Conservation (phyloP, 2,329 filamentous ascomycete species). For the Aotearoamyces nothofagi region DNA sequence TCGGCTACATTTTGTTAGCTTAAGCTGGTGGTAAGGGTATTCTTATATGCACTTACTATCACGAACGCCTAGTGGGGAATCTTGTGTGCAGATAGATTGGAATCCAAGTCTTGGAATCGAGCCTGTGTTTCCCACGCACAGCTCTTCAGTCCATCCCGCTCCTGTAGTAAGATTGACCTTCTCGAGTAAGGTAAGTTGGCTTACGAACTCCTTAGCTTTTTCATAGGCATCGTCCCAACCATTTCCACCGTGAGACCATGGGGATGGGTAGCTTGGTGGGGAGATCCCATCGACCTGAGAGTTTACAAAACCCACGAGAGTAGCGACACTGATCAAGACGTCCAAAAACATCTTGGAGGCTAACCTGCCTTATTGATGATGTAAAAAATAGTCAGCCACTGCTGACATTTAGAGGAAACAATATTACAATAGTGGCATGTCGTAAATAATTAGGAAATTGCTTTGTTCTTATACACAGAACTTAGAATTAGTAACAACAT, state of each 20-base stretch:
- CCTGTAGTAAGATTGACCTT: slow-evolving; percentile 93
- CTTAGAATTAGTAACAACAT: too few relatives aligned
- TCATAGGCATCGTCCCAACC: slow-evolving; percentile 54
- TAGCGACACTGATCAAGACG: too few relatives aligned
- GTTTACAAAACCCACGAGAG: slow-evolving; percentile 7
- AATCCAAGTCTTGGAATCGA: slow-evolving; percentile 17
- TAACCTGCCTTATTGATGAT: too few relatives aligned
- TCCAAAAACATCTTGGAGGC: slow-evolving; percentile 7
- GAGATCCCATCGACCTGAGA: slow-evolving; percentile 14
- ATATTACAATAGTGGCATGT: too few relatives aligned
- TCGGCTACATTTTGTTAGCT: slow-evolving; percentile 41
- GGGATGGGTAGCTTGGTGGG: slow-evolving; percentile 19
- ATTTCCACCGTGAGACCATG: slow-evolving; percentile 19
- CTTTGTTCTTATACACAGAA: too few relatives aligned
- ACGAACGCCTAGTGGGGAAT: slow-evolving; percentile 21
- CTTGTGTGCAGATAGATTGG: slow-evolving; percentile 17
- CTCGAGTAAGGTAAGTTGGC: slow-evolving; percentile 63
- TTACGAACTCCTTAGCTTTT: slow-evolving; percentile 54
- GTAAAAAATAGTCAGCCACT: too few relatives aligned
- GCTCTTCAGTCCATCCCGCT: slow-evolving; percentile 26
- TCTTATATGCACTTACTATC: slow-evolving; percentile 20
- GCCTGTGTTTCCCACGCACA: slow-evolving; percentile 19
- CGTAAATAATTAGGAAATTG: too few relatives aligned
- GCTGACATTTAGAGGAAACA: too few relatives aligned
- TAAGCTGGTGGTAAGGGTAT: too few relatives aligned